Conservation (phyloP, 148 eudicot species). For the Vaccinium vitisidaea region DNA sequence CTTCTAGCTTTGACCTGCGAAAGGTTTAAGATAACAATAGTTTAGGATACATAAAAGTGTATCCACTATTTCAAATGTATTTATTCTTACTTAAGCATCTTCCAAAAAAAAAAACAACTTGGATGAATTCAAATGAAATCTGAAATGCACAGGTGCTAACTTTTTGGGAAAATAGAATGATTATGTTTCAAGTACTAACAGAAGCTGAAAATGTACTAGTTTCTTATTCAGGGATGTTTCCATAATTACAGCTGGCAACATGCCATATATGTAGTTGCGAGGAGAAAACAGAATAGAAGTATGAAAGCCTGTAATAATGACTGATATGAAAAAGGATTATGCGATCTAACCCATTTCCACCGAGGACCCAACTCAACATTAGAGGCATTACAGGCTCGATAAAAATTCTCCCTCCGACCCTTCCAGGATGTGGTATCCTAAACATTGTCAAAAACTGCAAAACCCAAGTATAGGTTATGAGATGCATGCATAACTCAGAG, state of each 20-base stretch:
- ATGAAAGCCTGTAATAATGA: neutral
- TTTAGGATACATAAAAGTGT: no score
- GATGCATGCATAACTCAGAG: neutral
- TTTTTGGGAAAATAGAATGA: neutral
- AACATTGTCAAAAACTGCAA: slow-evolving; percentile 79
- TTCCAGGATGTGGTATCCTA: slow-evolving; percentile 95
- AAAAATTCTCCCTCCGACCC: slow-evolving; percentile 91
- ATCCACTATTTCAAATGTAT: neutral
- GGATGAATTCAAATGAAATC: neutral
- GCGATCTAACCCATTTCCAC: slow-evolving; percentile 78
- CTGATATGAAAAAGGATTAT: slow-evolving; percentile 1
- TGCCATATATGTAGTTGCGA: neutral
- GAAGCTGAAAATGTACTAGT: neutral
- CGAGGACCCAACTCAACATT: slow-evolving; percentile 94
- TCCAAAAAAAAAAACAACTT: neutral
- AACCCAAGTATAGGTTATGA: slow-evolving; percentile 11
- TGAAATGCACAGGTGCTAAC: neutral
- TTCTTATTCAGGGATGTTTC: neutral
- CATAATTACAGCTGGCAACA: neutral
- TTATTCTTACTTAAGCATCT: neutral
- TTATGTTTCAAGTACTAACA: neutral
- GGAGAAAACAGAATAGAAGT: neutral
- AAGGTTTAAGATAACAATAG: neutral
- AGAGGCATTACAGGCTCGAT: slow-evolving; percentile 82
- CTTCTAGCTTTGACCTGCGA: slow-evolving; percentile 59